Percentiles rank a stretch among this genome's conserved stretches.
Conservation (phyloP, 805 yeast species). For the Starmerella powellii region DNA sequence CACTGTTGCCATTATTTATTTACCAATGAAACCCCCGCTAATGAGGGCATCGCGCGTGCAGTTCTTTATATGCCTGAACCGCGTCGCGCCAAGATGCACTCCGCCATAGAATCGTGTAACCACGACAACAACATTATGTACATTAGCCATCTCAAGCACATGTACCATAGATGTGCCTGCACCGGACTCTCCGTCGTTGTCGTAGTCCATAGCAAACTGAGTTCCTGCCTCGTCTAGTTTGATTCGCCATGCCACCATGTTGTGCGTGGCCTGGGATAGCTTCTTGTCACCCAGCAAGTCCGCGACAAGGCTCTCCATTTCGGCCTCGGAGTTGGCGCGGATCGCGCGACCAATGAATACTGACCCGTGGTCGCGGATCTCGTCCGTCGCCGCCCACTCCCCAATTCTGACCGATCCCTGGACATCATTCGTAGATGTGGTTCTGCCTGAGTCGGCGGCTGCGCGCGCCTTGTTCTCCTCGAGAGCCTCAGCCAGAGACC, state of each 20-base stretch:
- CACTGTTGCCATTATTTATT: slow-evolving; percentile 6
- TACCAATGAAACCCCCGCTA: slow-evolving; percentile 42
- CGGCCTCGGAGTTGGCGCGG: slow-evolving; percentile 49
- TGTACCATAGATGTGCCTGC: slow-evolving; percentile 84
- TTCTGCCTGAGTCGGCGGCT: slow-evolving; percentile 15
- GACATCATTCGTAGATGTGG: slow-evolving; percentile 19
- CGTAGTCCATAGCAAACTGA: slow-evolving; percentile 65
- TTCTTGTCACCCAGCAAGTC: slow-evolving; percentile 51
- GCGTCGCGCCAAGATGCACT: slow-evolving; percentile 75
- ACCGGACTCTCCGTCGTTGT: slow-evolving; percentile 95
- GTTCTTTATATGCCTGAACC: slow-evolving; percentile 81
- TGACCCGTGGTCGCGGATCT: slow-evolving; percentile 71
- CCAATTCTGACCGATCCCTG: slow-evolving; percentile 28
- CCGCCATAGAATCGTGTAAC: slow-evolving; percentile 95
- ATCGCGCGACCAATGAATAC: slow-evolving; percentile 70
- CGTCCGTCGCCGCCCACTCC: slow-evolving; percentile 69
- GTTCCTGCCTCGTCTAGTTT: slow-evolving; percentile 35
- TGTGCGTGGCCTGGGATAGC: slow-evolving; percentile 58
- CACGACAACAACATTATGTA: slow-evolving; percentile 71
- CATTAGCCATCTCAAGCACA: slow-evolving; percentile 55
- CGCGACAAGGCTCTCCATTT: slow-evolving; percentile 45
- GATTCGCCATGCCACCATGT: slow-evolving; percentile 81
- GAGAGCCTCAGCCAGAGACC: slow-evolving; percentile 23
- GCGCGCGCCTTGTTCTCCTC: slow-evolving; percentile 29
- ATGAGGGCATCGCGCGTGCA: slow-evolving; percentile 76